phyloP scores from a whole-genome alignment of 78 protist genomes.

The Dictyostelium firmibasis region DNA sequence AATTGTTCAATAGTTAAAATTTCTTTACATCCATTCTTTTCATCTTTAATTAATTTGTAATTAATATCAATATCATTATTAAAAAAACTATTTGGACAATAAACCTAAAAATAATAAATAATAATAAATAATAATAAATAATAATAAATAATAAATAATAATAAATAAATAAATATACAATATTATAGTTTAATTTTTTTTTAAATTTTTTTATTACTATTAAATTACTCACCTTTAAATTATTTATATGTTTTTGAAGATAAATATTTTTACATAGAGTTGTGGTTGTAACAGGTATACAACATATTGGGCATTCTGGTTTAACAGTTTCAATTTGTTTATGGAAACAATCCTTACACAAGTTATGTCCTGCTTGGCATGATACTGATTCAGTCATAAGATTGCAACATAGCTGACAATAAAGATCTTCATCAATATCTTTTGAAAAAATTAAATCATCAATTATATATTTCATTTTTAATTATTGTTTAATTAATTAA shows the following conservation, averaged over 20 bases:
- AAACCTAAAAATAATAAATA: background rate
- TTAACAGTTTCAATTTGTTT: background rate
- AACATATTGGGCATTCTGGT: background rate
- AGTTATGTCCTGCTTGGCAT: background rate
- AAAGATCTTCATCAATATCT: background rate
- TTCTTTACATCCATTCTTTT: background rate
- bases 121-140: too few relatives aligned
- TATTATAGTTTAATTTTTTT: background rate
- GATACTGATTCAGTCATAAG: background rate
- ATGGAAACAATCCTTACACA: background rate
- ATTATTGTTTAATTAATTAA: background rate
- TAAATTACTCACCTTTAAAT: background rate
- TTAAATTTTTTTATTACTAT: too few relatives aligned
- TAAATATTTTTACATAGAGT: background rate
- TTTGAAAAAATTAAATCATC: background rate
- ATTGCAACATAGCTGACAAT: background rate
- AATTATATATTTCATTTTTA: background rate
- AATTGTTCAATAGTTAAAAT: background rate
- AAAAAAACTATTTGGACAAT: background rate
- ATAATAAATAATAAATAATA: background rate
- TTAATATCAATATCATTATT: background rate
- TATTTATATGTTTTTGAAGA: conserved; percentile 1
- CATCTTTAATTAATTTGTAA: background rate
- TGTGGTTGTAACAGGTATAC: background rate
- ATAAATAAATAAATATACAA: background rate